Evolutionary conservation across 2,329 filamentous ascomycete genomes (phyloP).

Genomic region (Pyricularia sp.): DNA sequence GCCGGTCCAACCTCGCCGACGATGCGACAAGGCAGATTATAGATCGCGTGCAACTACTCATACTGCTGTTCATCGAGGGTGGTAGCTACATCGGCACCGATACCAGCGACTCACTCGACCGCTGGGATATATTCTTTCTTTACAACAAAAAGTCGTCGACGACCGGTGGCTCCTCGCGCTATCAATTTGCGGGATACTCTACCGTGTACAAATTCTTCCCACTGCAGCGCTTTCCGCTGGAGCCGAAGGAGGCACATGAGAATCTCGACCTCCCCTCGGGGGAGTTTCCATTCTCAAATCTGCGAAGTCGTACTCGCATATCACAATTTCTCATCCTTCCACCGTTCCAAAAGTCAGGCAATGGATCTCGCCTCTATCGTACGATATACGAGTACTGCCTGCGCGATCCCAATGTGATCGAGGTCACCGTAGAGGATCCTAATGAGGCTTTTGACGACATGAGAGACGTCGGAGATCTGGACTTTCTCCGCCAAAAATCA

Average conservation of each 20-base stretch:
- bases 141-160: conserved; percentile 46
- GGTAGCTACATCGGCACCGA: conserved; percentile 60
- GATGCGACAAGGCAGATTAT: conserved; percentile 60
- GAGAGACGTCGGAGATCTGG: conserved; percentile 65
- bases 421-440: conserved; percentile 90
- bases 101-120: conserved; percentile 60
- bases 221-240: conserved; percentile 28
- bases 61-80: conserved; percentile 85
- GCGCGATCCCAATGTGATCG: conserved; percentile 57
- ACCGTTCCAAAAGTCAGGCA: conserved; percentile 72
- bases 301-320: conserved; percentile 73
- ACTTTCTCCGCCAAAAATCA: conserved; percentile 49
- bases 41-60: conserved; percentile 72
- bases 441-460: conserved; percentile 79
- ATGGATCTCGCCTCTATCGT: conserved; percentile 73
- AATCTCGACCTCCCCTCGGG: conserved; percentile 28
- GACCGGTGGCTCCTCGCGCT: conserved; percentile 22
- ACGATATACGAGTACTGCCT: conserved; percentile 65
- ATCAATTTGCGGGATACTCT: conserved; percentile 79
- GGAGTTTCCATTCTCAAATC: conserved; percentile 38
- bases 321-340: conserved; percentile 91
- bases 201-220: conserved; percentile 84
- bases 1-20: conserved; percentile 68
- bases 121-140: conserved; percentile 90
- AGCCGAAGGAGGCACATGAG: conserved; percentile 14